Evolutionary conservation across 2,329 filamentous ascomycete genomes (phyloP).

Genomic region (Sclerotinia spermophila): DNA sequence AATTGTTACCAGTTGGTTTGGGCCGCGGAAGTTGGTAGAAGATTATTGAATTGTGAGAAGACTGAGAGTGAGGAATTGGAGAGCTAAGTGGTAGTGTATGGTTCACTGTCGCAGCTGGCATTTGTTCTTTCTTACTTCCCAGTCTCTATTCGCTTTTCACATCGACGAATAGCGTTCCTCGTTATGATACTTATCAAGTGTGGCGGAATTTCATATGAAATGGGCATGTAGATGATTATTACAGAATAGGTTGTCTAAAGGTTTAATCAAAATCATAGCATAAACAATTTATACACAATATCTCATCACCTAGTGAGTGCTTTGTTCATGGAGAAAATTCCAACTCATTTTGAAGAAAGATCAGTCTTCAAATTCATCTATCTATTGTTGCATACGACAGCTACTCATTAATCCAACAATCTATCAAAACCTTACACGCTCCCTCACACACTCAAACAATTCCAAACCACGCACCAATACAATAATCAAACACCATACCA

Average conservation of each 20-base stretch:
- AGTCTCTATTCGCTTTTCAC: not conserved
- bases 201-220: not conserved
- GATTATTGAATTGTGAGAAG: not conserved
- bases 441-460: not conserved
- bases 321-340: not conserved
- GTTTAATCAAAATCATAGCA: not conserved
- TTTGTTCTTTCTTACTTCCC: not conserved
- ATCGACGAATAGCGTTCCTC: not conserved
- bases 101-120: not conserved
- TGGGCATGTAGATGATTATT: not conserved
- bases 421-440: not conserved
- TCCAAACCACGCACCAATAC: not conserved
- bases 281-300: not conserved
- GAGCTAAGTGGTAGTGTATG: not conserved
- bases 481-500: not conserved
- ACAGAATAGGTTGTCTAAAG: no score
- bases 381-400: not conserved
- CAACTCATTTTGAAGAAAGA: not conserved
- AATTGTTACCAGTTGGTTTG: not conserved
- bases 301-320: not conserved
- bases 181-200: not conserved
- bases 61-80: not conserved
- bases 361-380: not conserved
- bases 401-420: not conserved
- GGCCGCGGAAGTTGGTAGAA: not conserved